Evolutionary conservation across 805 yeast species (phyloP), one percentile per base, ranked within the genome.

Genomic region (Schwanniomyces yamadae): DNA sequence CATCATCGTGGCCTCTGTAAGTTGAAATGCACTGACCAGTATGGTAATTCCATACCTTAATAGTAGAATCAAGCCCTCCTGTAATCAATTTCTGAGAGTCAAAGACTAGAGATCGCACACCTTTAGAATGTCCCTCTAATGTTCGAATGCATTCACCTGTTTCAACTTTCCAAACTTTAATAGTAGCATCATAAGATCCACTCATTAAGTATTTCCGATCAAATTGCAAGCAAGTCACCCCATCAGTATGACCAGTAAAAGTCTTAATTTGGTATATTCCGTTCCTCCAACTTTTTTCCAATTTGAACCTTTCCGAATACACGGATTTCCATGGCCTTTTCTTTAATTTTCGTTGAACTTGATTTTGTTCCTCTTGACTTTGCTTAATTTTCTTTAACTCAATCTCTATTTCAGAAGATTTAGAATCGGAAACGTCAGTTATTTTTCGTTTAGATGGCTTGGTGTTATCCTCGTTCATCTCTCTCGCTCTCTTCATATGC

Each of bases 21-120:
- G 98, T 90, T 6, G 96, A 84, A 15, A 93, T 80, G 54, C 97
- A 91, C 57, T 85, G 84, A 23, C 99, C 99, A 0, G 95, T 88
- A 45, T 84, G 82, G 61, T 88, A 88, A 63, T 91, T 89, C 99
- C 99, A 93, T 24, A 93, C 95, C 49, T 90, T 82, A 43, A 93
- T 88, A 0, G 96, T 88, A 31, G 82, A 76, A 63, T 93, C 99
- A 55, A 88, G 70, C 1, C 96, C 90, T 9, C 96, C 97, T 1
- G 96, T 86, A 28, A 93, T 87, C 28, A 93, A 72, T 61, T 93
- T 93, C 49, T 82, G 86, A 33, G 80, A 83, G 61, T 93, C 98
- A 58, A 91, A 91, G 33, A 77, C 86, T 27, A 93, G 66, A 0
- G 95, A 74, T 33, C 89, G 75, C 15, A 93, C 95, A 17, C 95